Evolutionary conservation across 2,329 filamentous ascomycete genomes (phyloP).

Genomic region (Ilyonectria destructans): DNA sequence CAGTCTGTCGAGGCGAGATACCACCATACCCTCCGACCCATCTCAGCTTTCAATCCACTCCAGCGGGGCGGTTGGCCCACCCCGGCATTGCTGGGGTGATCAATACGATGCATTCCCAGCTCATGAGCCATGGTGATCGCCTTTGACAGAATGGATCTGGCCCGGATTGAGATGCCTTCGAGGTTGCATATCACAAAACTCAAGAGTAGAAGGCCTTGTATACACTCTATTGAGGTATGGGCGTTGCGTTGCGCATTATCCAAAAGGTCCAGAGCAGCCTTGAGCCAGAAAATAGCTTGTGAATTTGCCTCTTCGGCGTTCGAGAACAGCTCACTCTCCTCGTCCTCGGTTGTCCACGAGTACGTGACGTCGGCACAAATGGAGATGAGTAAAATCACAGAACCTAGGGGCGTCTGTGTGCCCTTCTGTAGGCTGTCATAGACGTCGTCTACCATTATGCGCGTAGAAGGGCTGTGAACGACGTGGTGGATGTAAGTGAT

Average conservation of each 20-base stretch:
- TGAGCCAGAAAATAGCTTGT: slow-evolving; percentile 51
- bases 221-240: slow-evolving; percentile 51
- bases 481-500: slow-evolving; percentile 54
- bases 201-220: slow-evolving; percentile 55
- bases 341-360: slow-evolving; percentile 50
- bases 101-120: slow-evolving; percentile 56
- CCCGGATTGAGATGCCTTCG: slow-evolving; percentile 35
- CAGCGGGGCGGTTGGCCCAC: slow-evolving; percentile 42
- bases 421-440: slow-evolving; percentile 51
- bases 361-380: slow-evolving; percentile 53
- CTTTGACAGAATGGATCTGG: slow-evolving; percentile 17
- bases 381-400: slow-evolving; percentile 49
- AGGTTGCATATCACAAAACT: slow-evolving; percentile 57
- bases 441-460: slow-evolving; percentile 50
- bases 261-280: slow-evolving; percentile 52
- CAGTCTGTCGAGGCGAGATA: slow-evolving; percentile 60
- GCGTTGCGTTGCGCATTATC: slow-evolving; percentile 50
- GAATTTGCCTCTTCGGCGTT: slow-evolving; percentile 46
- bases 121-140: slow-evolving; percentile 25
- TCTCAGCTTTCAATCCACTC: slow-evolving; percentile 52
- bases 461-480: slow-evolving; percentile 50
- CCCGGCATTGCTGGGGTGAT: slow-evolving; percentile 49
- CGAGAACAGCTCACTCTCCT: slow-evolving; percentile 42
- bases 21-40: slow-evolving; percentile 63
- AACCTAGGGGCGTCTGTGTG: slow-evolving; percentile 42